phyloP scores from a whole-genome alignment of 73 alveolate species.

The Effrenium voratum region DNA sequence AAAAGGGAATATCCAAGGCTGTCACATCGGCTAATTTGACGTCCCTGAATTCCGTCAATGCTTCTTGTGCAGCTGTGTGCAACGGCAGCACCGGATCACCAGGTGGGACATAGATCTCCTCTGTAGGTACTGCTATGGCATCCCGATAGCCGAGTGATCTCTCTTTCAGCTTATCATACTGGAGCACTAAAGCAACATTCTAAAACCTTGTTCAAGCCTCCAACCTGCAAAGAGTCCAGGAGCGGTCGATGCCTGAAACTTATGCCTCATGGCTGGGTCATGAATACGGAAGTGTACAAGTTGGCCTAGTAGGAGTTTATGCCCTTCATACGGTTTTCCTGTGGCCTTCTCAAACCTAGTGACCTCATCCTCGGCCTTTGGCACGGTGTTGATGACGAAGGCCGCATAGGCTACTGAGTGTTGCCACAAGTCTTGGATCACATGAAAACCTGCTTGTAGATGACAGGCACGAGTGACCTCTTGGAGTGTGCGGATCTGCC shows the following conservation, averaged over 20 bases:
- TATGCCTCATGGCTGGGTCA: neutral
- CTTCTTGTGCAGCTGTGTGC: conserved; percentile 20
- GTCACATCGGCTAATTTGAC: neutral
- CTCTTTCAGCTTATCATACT: neutral
- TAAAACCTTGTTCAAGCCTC: too few species aligned
- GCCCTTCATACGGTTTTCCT: neutral
- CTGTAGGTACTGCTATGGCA: neutral
- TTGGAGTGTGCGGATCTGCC: neutral
- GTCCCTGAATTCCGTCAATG: conserved; percentile 4
- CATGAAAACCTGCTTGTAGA: neutral
- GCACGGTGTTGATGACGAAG: neutral
- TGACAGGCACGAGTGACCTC: neutral
- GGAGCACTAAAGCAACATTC: neutral
- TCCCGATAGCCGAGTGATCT: neutral
- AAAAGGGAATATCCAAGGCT: neutral
- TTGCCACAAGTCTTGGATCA: neutral
- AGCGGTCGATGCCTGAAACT: neutral
- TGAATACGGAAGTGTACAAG: neutral
- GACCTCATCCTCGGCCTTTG: too few species aligned
- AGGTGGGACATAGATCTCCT: conserved; percentile 26
- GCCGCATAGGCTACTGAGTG: neutral
- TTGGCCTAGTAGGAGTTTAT: neutral
- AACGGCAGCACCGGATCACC: neutral
- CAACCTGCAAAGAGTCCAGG: neutral
- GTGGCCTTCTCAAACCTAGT: neutral